Evolutionary conservation across 768 basidiomycete species (phyloP).

Genomic region (Psilocybe cyanescens): DNA sequence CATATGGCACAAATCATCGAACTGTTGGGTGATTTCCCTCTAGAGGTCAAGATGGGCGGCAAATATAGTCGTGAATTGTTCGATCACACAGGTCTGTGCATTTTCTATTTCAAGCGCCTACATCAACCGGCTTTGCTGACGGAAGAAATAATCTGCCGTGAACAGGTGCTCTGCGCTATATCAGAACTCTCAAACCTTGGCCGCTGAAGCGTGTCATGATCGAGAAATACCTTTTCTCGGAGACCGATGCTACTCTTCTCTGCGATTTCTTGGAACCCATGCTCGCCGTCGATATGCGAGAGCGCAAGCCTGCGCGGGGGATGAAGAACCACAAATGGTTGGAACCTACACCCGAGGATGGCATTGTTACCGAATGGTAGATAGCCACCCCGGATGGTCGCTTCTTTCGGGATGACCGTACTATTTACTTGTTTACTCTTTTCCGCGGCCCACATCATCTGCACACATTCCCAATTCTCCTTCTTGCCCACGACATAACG

Average conservation of each 20-base stretch:
- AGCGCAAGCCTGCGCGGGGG: conserved; percentile 73
- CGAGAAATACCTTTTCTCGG: conserved; percentile 83
- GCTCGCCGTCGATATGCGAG: conserved; percentile 70
- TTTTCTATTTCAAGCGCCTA: conserved; percentile 5
- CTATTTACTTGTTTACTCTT: background rate
- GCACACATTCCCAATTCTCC: background rate
- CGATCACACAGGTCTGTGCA: conserved; percentile 62
- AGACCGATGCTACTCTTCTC: conserved; percentile 57
- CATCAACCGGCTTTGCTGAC: conserved; percentile 5
- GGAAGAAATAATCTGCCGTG: background rate
- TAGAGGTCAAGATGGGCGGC: conserved; percentile 80
- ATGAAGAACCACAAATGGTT: conserved; percentile 82
- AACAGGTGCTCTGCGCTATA: conserved; percentile 71
- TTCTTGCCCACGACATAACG: conserved; percentile 5
- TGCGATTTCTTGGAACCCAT: conserved; percentile 77
- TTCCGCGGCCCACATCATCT: background rate
- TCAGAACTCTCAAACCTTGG: conserved; percentile 77
- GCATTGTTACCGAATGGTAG: conserved; percentile 49
- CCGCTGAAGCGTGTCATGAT: conserved; percentile 82
- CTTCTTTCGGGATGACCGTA: background rate
- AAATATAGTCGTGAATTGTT: conserved; percentile 87
- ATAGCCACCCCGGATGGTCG: conserved; percentile 9
- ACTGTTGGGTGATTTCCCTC: conserved; percentile 78
- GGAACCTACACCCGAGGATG: conserved; percentile 40
- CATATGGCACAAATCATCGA: conserved; percentile 96